Evolutionary conservation across 495 filamentous ascomycete genomes (phyloP), one percentile per base, ranked within the genome.

Genomic region (Penicillium herquei): DNA sequence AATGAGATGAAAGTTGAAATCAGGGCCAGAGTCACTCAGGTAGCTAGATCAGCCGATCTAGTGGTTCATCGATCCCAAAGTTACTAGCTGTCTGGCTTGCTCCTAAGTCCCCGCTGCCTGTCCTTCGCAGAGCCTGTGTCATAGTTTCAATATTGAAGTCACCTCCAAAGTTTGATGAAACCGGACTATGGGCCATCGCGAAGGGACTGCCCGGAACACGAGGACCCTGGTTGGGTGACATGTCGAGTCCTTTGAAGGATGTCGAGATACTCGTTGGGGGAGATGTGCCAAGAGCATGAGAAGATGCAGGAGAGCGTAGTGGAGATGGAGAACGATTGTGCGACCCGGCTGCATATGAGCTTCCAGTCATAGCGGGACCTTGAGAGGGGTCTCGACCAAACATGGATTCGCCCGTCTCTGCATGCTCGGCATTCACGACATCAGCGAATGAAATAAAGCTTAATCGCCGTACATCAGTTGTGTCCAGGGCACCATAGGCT

Each of bases 371-470:
- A 13, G 57, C 79, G 17, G 81, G 73, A 11, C 83, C 69, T 65
- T 87, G 82, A 49, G 85, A 77, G 39, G 80, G 80, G 51, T 89
- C 85, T 64, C 85, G 76, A 50, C 75, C 54, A 45, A 46, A 47
- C 8, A 50, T 17, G 13, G 47, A 42, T 47, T 70, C 67, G 10
- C 49, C 58, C 16, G 51, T 59, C 41, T 71, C 85, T 4, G 78
- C 76, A 64, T 96, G 91, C 66, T 96, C 92, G 21, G 88, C 82
- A 67, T 94, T 90, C n/a, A 96, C 90, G 10, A 96, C 89, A 64
- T 96, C 92, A 31, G 92, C 91, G 66, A 96, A 96, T 13, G 89
- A 93, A 67, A 96, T 96, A 74, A 96, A 96, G 70, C 85, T 90
- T 47, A 96, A 74, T 11, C 92, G 83, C 21, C 90, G 82, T n/a